A percentile compares a stretch with the other conserved stretches of the same genome.
Evolutionary conservation across 208 protist genomes (phyloP).

Genomic region (Endotrypanum monterogeii): DNA sequence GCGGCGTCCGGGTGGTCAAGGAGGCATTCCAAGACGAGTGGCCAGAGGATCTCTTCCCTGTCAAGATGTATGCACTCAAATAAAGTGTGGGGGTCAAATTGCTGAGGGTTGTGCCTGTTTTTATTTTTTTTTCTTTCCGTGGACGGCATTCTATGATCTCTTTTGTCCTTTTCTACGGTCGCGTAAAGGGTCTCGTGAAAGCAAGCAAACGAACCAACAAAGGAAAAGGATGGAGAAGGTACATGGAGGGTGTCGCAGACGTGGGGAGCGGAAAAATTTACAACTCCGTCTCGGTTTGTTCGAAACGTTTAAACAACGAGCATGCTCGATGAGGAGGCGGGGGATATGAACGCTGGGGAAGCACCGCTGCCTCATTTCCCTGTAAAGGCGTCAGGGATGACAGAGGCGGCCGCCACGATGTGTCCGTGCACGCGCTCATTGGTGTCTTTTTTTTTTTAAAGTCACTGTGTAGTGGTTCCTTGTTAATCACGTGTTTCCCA

Average conservation of each 20-base stretch:
- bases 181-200: neutral
- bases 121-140: neutral
- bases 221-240: too few relatives aligned
- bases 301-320: too few relatives aligned
- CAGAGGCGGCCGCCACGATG: neutral
- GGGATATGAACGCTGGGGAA: neutral
- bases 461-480: neutral
- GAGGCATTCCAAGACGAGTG: constrained; percentile 76
- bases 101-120: too few relatives aligned
- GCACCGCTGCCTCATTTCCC: neutral
- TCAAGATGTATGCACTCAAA: constrained; percentile 91
- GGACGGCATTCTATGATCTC: neutral
- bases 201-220: too few relatives aligned
- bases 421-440: neutral
- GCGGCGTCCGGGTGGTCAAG: constrained; percentile 67
- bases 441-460: neutral
- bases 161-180: neutral
- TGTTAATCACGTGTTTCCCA: neutral
- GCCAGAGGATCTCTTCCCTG: constrained; percentile 72
- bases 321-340: too few relatives aligned
- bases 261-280: too few relatives aligned
- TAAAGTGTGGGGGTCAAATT: too few relatives aligned
- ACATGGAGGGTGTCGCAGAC: too few relatives aligned
- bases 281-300: too few relatives aligned
- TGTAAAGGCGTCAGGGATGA: neutral